These are phyloP conservation scores for Pichia scutulata DNA, from an alignment of 805 yeast species.

Conservation along the genomic window DNA sequence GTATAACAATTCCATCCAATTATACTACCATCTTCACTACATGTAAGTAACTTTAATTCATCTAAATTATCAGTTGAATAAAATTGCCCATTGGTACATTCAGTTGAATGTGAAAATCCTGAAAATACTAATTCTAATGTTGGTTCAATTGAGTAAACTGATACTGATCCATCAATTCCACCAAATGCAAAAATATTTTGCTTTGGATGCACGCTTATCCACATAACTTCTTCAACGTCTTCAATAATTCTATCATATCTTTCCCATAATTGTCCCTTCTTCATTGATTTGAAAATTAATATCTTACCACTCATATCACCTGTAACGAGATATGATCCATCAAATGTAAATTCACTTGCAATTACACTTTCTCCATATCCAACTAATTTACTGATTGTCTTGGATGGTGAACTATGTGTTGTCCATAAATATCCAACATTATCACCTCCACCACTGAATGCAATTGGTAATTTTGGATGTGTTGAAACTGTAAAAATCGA, in stretches of 20 bases:
- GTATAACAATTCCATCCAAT: constrained; percentile 88
- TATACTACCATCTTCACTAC: constrained; percentile 79
- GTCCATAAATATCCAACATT: constrained; percentile 88
- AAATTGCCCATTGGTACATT: constrained; percentile 76
- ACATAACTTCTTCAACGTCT: constrained; percentile 85
- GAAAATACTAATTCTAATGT: constrained; percentile 63
- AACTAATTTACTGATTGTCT: constrained; percentile 62
- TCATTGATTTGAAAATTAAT: constrained; percentile 59
- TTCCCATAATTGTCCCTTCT: constrained; percentile 83
- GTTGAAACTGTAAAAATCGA: constrained; percentile 75
- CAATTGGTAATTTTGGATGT: constrained; percentile 81
- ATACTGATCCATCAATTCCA: constrained; percentile 85
- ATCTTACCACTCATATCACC: constrained; percentile 95
- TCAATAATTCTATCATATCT: constrained; percentile 35
- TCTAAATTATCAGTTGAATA: constrained; percentile 52
- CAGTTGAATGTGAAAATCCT: constrained; percentile 73
- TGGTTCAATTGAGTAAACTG: constrained; percentile 77
- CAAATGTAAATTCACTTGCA: constrained; percentile 72
- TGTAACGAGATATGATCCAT: constrained; percentile 74
- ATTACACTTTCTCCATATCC: constrained; percentile 89
- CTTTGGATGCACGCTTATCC: constrained; percentile 75
- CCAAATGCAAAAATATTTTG: constrained; percentile 83
- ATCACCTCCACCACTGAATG: constrained; percentile 94
- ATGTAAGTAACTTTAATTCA: constrained; percentile 58
- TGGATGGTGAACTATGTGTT: constrained; percentile 78